These are phyloP conservation scores for Leishmania aethiopica DNA, from an alignment of 208 protist species.

Conservation along the genomic window DNA sequence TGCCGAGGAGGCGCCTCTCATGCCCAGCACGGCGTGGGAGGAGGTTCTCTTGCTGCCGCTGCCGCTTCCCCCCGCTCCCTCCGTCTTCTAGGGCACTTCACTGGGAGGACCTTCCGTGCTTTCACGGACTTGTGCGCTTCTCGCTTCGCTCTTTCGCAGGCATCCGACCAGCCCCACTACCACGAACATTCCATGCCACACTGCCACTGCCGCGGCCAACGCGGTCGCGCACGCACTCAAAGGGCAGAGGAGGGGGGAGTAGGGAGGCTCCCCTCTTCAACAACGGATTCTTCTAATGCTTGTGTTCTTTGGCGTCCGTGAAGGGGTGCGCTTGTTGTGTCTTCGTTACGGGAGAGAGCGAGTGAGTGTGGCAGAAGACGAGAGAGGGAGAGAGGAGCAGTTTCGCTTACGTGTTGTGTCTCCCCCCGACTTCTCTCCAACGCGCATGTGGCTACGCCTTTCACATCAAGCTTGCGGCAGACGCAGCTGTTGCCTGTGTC, in stretches of 20 bases:
- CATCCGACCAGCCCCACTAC: neutral
- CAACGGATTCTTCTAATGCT: neutral
- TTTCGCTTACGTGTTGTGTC: neutral
- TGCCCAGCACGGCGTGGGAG: constrained; percentile 12
- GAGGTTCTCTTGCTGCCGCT: constrained; percentile 60
- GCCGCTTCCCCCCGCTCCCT: constrained; percentile 73
- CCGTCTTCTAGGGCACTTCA: constrained; percentile 59
- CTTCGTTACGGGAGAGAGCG: neutral
- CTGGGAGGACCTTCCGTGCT: neutral
- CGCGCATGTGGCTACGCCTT: neutral
- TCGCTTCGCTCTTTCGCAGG: neutral
- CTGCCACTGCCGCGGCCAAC: neutral
- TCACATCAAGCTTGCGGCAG: neutral
- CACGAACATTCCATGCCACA: neutral
- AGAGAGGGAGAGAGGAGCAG: neutral
- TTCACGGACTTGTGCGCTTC: neutral
- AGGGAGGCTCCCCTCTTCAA: neutral
- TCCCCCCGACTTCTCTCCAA: neutral
- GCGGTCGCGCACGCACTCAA: neutral
- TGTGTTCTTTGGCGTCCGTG: neutral
- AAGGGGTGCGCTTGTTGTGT: neutral
- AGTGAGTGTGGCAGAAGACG: neutral
- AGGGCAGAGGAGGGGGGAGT: neutral
- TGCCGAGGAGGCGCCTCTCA: constrained; percentile 16
- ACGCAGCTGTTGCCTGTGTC: neutral